Evolutionary conservation across 495 filamentous ascomycete genomes (phyloP).

Genomic region (Acidiella bohemica): DNA sequence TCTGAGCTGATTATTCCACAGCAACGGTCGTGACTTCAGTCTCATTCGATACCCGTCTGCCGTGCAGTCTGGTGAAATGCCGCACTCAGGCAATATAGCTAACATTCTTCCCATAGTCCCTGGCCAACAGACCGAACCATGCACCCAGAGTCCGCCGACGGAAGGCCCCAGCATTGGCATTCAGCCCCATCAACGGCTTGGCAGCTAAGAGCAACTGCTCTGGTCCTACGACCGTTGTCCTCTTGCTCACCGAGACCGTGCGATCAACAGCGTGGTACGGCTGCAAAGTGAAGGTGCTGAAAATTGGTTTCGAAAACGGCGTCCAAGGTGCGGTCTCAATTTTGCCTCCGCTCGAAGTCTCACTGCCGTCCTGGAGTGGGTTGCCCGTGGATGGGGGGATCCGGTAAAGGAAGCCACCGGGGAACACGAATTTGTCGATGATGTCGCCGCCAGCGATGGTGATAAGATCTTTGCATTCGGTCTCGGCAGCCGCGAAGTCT

Average conservation of each 20-base stretch:
- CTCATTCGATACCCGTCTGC: no score
- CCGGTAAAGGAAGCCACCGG: background rate
- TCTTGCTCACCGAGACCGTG: background rate
- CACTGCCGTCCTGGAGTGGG: background rate
- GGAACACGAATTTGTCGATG: background rate
- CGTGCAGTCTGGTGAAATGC: no score
- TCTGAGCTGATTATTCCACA: no score
- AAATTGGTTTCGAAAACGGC: background rate
- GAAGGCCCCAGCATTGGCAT: background rate
- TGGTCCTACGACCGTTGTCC: background rate
- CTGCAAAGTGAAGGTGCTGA: background rate
- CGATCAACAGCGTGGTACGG: background rate
- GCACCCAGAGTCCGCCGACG: background rate
- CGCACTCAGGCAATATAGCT: background rate
- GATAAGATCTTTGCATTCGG: background rate
- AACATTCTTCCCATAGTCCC: background rate
- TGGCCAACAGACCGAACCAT: background rate
- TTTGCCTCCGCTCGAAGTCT: background rate
- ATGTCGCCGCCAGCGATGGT: background rate
- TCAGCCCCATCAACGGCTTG: background rate
- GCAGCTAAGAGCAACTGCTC: background rate
- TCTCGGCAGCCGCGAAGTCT: background rate
- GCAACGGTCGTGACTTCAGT: no score
- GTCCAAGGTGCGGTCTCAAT: background rate
- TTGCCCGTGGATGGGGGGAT: background rate